A percentile compares a stretch with the other conserved stretches of the same genome.
These are phyloP conservation scores for Stachybotrys chartarum DNA, from an alignment of 2,329 filamentous ascomycete genomes.

Conservation along the genomic window DNA sequence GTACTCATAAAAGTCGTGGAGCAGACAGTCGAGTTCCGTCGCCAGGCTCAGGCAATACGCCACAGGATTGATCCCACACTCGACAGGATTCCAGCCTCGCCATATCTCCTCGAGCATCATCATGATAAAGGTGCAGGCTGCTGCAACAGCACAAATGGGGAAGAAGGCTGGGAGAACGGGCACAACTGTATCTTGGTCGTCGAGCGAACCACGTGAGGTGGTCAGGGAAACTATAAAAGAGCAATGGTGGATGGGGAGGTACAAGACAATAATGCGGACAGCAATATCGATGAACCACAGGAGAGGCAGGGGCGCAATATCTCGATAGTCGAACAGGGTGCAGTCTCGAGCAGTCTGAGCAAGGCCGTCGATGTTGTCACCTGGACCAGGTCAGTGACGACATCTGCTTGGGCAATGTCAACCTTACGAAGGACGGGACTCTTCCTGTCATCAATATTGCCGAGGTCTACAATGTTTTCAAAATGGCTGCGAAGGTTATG, in stretches of 20 bases:
- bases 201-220: no score
- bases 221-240: slow-evolving; percentile 2
- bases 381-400: no score
- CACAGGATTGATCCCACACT: slow-evolving; percentile 11
- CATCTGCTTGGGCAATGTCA: no score
- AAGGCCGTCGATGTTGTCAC: no score
- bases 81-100: slow-evolving; percentile 17
- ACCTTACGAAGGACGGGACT: no score
- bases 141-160: neutral
- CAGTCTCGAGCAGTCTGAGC: no score
- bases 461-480: no score
- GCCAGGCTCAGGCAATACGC: slow-evolving; percentile 19
- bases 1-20: slow-evolving; percentile 16
- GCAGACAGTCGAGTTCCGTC: slow-evolving; percentile 17
- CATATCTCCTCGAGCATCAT: slow-evolving; percentile 14
- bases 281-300: slow-evolving; percentile 9
- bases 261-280: slow-evolving; percentile 6
- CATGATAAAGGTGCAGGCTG: slow-evolving; percentile 2
- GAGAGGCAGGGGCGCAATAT: slow-evolving; percentile 10
- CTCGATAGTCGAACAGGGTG: slow-evolving; percentile 7
- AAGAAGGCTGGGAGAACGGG: neutral
- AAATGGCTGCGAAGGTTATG: no score
- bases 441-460: no score
- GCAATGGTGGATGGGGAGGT: slow-evolving; percentile 11
- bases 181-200: no score